Percentiles rank a stretch among this genome's conserved stretches.
Conservation (phyloP, 2,329 filamentous ascomycete genomes). For the Fusarium oligoseptatum region DNA sequence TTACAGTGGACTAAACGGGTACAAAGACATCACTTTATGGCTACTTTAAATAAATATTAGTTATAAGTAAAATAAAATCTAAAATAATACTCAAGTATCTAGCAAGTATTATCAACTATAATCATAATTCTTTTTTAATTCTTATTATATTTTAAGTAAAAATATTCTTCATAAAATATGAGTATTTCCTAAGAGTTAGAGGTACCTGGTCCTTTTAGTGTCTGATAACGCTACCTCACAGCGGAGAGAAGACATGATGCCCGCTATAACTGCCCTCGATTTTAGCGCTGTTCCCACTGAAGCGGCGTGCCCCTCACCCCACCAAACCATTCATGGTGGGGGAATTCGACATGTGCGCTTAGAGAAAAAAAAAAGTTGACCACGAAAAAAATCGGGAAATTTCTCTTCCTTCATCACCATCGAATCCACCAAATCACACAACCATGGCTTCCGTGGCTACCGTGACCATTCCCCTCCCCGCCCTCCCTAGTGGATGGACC, state of each 20-base stretch:
- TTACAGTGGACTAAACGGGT: background rate
- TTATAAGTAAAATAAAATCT: too few relatives aligned
- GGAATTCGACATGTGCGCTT: conserved; percentile 30
- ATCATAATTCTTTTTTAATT: too few relatives aligned
- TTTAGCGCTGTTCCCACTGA: conserved; percentile 11
- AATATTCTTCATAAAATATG: too few relatives aligned
- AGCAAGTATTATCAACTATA: too few relatives aligned
- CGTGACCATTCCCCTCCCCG: conserved; percentile 76
- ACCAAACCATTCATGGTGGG: conserved; percentile 43
- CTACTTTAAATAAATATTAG: too few relatives aligned
- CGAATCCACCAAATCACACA: conserved; percentile 32
- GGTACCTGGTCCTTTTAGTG: too few relatives aligned
- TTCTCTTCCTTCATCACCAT: conserved; percentile 33
- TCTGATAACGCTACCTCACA: background rate
- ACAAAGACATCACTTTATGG: too few relatives aligned
- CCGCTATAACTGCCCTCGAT: conserved; percentile 10
- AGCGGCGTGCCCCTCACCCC: conserved; percentile 35
- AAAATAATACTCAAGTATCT: too few relatives aligned
- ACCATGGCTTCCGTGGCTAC: conserved; percentile 75
- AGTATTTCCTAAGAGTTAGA: too few relatives aligned
- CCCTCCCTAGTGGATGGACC: conserved; percentile 84
- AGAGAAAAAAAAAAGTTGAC: conserved; percentile 25
- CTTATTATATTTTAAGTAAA: too few relatives aligned
- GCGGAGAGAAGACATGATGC: background rate
- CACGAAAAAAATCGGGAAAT: conserved; percentile 34